Evolutionary conservation across 1,284 basidiomycete species (phyloP), one percentile per base, ranked within the genome.

Genomic region (Heliocybe sulcata): DNA sequence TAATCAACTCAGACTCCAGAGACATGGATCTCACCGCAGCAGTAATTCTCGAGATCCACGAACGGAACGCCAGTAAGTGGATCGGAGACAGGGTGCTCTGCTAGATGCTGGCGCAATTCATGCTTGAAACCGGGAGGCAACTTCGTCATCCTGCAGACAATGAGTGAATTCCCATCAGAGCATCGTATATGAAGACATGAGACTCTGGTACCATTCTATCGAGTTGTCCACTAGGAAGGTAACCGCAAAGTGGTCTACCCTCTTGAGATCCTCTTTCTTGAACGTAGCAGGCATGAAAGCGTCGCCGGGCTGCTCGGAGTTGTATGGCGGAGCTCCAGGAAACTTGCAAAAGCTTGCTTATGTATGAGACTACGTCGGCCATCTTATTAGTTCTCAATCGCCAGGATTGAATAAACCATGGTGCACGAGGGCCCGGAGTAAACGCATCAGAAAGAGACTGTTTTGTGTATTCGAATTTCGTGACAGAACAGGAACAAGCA

Each of bases 61-160:
- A 63, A 23, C 55, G 67, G 38, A 52, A 61, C 23, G 45, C 56
- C 16, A 58, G 56, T 12, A 54, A 58, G 27, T 55, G 57, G 16
- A 51, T 63, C 16, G 57, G 63, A 23, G 52, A 54, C 2, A 60
- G 65, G 51, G 57, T 67, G 16, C 27, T 77, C 73, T 0, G 72
- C 64, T 20, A 92, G 62, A 63, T 92, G 88, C 54, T 81, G 77
- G 3, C 72, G 74, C 27, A 89, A 54, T 67, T 93, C 91, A 61
- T 86, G 85, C 0, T 75, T 79, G 67, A 92, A 92, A 6, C 88
- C 88, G 0, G 84, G 79, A 11, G 91, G 90, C 1, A 92, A 69
- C 64, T 82, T 83, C 6, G 85, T 84, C 75, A 92, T 84, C 85
- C 87, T 88, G 57, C 57, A 27, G 31, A 38, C 48, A 35, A 45